Percentiles rank a stretch among this genome's conserved stretches.
These are phyloP conservation scores for Wickerhamomyces sp. DNA, from an alignment of 1,139 yeast species.

Conservation along the genomic window DNA sequence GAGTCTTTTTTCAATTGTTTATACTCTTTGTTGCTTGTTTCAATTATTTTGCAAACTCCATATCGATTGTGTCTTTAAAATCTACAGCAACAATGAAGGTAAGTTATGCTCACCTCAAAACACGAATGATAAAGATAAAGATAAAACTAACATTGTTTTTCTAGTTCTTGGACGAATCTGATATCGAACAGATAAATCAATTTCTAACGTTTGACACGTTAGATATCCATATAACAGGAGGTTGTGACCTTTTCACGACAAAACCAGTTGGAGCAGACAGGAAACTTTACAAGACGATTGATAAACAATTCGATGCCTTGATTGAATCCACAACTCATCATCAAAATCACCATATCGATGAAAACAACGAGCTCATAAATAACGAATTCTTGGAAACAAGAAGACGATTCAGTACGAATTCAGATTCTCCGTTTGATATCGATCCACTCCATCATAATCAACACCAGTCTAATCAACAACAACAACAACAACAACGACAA, in stretches of 20 bases:
- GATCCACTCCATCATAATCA: constrained; percentile 3
- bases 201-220: constrained; percentile 81
- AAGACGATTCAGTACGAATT: constrained; percentile 22
- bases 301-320: constrained; percentile 67
- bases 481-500: constrained; percentile 17
- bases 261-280: constrained; percentile 89
- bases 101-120: not conserved
- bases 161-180: constrained; percentile 83
- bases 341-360: constrained; percentile 6
- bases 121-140: not conserved
- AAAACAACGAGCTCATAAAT: constrained; percentile 14
- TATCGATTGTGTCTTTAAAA: too few species aligned
- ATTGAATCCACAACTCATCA: constrained; percentile 37
- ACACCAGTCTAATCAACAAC: constrained; percentile 24
- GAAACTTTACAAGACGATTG: constrained; percentile 82
- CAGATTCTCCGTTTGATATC: constrained; percentile 5
- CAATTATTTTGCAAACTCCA: too few species aligned
- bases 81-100: constrained; percentile 1
- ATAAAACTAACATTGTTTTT: not conserved
- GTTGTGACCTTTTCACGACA: constrained; percentile 90
- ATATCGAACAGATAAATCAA: constrained; percentile 83
- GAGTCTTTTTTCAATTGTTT: too few species aligned
- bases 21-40: too few species aligned
- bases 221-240: constrained; percentile 86
- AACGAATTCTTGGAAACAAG: constrained; percentile 18